Evolutionary conservation across 768 basidiomycete species (phyloP), one percentile per base, ranked within the genome.

Genomic region (Tulasnella sp.): DNA sequence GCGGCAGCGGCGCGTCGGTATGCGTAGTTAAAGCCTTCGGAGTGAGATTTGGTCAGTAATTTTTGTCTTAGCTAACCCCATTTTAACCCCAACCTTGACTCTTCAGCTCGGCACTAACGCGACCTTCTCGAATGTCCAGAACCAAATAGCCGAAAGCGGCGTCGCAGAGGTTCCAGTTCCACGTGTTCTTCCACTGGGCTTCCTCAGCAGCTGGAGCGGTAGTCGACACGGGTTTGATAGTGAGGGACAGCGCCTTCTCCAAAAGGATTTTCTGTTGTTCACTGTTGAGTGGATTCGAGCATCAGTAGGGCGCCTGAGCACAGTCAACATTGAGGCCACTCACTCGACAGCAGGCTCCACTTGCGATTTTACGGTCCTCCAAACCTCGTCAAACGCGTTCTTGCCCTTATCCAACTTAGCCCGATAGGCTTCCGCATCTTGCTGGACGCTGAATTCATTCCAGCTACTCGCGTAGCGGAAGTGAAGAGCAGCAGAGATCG

Each of bases 81-180:
- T 37, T 24, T 24, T 1, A 18, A 1, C 54, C 60, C 88, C 78
- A 77, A 94, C 96, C 97, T 89, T 97, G 95, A 83, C 93, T 95
- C 87, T 93, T 97, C 81, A 97, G 89, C 85, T 99, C 97, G 0
- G 93, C 93, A 80, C 95, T 96, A 72, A 99, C 91, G 75, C 97
- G 89, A 9, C 97, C 96, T 81, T 99, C 97, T 83, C 93, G 93
- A 83, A 99, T 87, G 83, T 98, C 96, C 72, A 99, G 87, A 1
- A 98, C 88, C 46, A 99, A 89, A 16, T 92, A 92, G 1, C 98
- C 97, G 81, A 93, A 98, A 2, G 96, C 94, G 8, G 97, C 97
- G 83, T 99, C 98, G 82, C 96, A 96, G 64, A 99, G 87, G 84
- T 98, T 97, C 97, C 97, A 98, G 85, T 98, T 96, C 97, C 97